These are phyloP conservation scores for Prunella vulgaris DNA, from an alignment of 257 asterid species.

Conservation along the genomic window DNA sequence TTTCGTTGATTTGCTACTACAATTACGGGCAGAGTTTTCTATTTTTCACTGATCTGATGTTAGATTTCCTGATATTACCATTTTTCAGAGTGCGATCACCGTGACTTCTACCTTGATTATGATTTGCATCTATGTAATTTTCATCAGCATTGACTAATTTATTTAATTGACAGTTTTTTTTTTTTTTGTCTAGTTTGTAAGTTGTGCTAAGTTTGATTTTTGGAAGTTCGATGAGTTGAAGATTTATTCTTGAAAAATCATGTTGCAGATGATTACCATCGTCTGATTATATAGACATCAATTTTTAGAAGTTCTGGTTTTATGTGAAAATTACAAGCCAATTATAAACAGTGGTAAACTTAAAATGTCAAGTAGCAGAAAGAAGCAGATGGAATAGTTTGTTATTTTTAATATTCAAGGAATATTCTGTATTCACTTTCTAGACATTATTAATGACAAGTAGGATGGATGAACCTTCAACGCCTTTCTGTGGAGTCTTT, in stretches of 20 bases:
- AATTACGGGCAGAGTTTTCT: not conserved
- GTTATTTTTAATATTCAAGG: not conserved
- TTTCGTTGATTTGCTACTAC: constrained; percentile 12
- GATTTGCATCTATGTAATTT: not conserved
- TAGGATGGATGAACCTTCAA: not conserved
- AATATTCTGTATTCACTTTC: not conserved
- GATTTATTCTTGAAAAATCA: not conserved
- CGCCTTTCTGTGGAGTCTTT: not conserved
- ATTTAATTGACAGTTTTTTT: not conserved
- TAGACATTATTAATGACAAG: not conserved
- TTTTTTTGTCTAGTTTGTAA: constrained; percentile 6
- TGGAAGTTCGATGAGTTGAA: not conserved
- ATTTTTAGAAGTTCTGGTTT: not conserved
- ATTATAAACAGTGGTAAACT: not conserved
- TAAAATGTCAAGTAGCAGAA: not conserved
- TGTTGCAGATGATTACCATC: not conserved
- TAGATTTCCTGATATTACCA: not conserved
- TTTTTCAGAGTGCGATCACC: not conserved
- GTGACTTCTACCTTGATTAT: not conserved
- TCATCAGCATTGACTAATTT: not conserved
- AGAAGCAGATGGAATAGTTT: not conserved
- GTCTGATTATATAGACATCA: not conserved
- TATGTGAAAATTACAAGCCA: constrained; percentile 6
- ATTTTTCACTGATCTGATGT: constrained; percentile 1
- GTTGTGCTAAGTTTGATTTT: not conserved